Evolutionary conservation across 2,329 filamentous ascomycete species (phyloP).

Genomic region (Microsporum ferrugineum): DNA sequence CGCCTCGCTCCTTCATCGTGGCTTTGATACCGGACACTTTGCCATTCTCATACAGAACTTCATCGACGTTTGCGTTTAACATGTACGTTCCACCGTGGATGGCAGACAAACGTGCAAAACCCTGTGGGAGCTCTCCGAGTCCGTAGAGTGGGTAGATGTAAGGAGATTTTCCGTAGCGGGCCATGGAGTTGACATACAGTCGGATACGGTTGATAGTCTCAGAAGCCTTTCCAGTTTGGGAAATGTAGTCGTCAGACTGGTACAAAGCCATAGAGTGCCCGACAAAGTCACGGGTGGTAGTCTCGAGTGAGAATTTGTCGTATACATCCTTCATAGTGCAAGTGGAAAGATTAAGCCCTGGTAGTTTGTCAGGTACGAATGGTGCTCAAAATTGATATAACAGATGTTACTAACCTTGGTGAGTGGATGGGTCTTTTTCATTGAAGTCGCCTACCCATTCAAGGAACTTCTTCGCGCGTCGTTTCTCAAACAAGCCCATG

Average conservation of each 20-base stretch:
- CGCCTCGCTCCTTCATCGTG: slow-evolving; percentile 81
- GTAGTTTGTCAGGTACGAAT: neutral
- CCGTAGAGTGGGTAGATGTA: slow-evolving; percentile 99
- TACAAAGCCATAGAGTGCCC: slow-evolving; percentile 98
- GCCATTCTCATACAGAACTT: slow-evolving; percentile 66
- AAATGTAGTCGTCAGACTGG: slow-evolving; percentile 78
- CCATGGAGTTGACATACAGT: slow-evolving; percentile 95
- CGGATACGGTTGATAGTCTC: slow-evolving; percentile 86
- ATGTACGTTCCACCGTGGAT: slow-evolving; percentile 99
- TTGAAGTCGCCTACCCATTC: slow-evolving; percentile 90
- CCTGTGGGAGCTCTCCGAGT: slow-evolving; percentile 90
- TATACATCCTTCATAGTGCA: slow-evolving; percentile 97
- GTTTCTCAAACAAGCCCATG: slow-evolving; percentile 97
- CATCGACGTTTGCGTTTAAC: slow-evolving; percentile 90
- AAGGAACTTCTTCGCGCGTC: slow-evolving; percentile 89
- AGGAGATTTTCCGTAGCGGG: slow-evolving; percentile 92
- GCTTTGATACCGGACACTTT: slow-evolving; percentile 96
- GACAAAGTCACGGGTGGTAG: slow-evolving; percentile 84
- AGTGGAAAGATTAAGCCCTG: slow-evolving; percentile 66
- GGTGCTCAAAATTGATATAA: neutral
- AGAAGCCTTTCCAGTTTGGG: slow-evolving; percentile 57
- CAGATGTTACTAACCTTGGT: slow-evolving; percentile 58
- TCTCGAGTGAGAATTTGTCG: slow-evolving; percentile 91
- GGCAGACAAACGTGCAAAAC: slow-evolving; percentile 90
- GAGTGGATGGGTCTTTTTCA: slow-evolving; percentile 65